Conservation (phyloP, 208 protist genomes). For the Crithidia fasciculata region DNA sequence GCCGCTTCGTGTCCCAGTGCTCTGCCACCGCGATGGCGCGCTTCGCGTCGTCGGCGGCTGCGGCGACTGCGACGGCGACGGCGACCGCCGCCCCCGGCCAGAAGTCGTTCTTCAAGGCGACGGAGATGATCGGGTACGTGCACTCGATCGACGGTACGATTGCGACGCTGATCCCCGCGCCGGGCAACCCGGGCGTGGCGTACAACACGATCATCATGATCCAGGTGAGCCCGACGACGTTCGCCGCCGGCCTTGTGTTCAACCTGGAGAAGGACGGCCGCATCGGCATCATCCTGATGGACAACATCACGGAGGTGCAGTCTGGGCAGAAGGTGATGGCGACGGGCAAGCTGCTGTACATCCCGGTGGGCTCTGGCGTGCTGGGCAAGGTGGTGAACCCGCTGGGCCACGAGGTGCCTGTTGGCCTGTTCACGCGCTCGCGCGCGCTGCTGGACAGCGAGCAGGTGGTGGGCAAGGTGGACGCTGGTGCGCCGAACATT, state of each 20-base stretch:
- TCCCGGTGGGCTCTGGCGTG: conserved; percentile 80
- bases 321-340: conserved; percentile 90
- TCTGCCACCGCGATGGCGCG: conserved; percentile 42
- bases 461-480: conserved; percentile 81
- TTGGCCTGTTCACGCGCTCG: conserved; percentile 66
- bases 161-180: conserved; percentile 80
- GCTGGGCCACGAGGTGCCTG: conserved; percentile 81
- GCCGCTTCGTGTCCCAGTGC: conserved; percentile 62
- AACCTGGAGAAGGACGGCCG: conserved; percentile 89
- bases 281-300: conserved; percentile 89
- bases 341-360: conserved; percentile 85
- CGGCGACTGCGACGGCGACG: conserved; percentile 31
- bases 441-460: conserved; percentile 46
- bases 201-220: conserved; percentile 91
- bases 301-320: conserved; percentile 87
- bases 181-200: conserved; percentile 74
- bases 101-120: conserved; percentile 87
- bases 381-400: conserved; percentile 90
- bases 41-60: conserved; percentile 43
- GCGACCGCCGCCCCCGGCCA: conserved; percentile 43
- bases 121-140: conserved; percentile 87
- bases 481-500: conserved; percentile 93
- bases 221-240: conserved; percentile 79
- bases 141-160: conserved; percentile 91
- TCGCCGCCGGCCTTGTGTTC: conserved; percentile 80